phyloP scores from a whole-genome alignment of 768 basidiomycete genomes.

The Boletellus emodensis region DNA sequence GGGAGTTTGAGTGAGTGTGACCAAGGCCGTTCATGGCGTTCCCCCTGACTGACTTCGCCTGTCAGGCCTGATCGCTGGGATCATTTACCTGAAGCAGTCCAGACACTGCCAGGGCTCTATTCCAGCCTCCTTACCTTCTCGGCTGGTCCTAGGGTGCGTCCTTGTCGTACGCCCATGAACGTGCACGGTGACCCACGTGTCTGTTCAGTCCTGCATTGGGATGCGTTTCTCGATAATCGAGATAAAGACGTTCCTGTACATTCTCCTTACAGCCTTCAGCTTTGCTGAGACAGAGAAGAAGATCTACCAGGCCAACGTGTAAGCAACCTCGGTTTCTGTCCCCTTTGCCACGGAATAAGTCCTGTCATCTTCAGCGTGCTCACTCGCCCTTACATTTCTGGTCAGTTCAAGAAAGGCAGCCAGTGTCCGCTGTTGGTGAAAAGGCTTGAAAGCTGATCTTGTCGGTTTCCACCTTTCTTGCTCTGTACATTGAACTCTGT shows the following conservation, averaged over 20 bases:
- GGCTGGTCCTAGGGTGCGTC: slow-evolving; percentile 71
- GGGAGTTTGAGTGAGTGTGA: slow-evolving; percentile 67
- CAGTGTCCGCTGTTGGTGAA: slow-evolving; percentile 59
- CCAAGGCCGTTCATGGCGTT: not conserved
- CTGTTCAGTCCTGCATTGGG: slow-evolving; percentile 71
- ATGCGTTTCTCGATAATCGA: slow-evolving; percentile 81
- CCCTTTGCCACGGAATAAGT: not conserved
- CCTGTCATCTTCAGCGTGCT: slow-evolving; percentile 43
- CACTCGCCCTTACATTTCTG: slow-evolving; percentile 58
- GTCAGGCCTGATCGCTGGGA: slow-evolving; percentile 80
- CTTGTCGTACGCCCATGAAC: not conserved
- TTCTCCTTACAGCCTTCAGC: slow-evolving; percentile 62
- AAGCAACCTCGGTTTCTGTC: slow-evolving; percentile 23
- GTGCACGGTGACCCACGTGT: not conserved
- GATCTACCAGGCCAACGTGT: slow-evolving; percentile 62
- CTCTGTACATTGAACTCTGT: not conserved
- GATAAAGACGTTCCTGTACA: slow-evolving; percentile 72
- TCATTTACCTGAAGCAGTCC: slow-evolving; percentile 63
- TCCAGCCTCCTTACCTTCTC: slow-evolving; percentile 74
- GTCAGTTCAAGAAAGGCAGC: slow-evolving; percentile 53
- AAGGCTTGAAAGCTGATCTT: slow-evolving; percentile 19
- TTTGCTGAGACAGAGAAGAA: slow-evolving; percentile 51
- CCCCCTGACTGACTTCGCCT: not conserved
- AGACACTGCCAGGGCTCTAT: slow-evolving; percentile 67
- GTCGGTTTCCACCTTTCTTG: not conserved